Evolutionary conservation across 495 filamentous ascomycete genomes (phyloP).

Genomic region (Hypoxylon perforatum): DNA sequence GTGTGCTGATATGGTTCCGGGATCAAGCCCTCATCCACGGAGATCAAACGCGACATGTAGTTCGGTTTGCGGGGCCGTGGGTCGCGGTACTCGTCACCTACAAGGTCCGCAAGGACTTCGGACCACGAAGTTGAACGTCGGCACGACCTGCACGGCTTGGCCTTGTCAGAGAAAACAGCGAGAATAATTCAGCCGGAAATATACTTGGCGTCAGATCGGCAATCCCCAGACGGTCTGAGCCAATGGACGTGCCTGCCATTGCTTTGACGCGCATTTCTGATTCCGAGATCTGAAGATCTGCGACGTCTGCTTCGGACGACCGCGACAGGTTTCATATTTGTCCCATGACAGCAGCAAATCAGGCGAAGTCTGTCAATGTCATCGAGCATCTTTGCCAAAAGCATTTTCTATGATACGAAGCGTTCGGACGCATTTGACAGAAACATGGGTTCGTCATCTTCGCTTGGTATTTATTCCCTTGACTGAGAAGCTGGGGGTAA

Average conservation of each 20-base stretch:
- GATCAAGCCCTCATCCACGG: conserved; percentile 12
- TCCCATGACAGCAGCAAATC: conserved; percentile 8
- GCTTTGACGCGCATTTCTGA: conserved; percentile 2
- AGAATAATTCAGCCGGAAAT: conserved; percentile 6
- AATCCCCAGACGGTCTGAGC: conserved; percentile 29
- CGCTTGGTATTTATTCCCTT: no score
- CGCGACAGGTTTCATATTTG: conserved; percentile 32
- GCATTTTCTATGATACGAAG: no score
- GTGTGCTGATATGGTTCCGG: conserved; percentile 12
- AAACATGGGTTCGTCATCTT: no score
- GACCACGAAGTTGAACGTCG: conserved; percentile 2
- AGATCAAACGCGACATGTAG: conserved; percentile 29
- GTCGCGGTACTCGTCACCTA: neutral
- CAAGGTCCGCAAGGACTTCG: no score
- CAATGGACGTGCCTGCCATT: conserved; percentile 15
- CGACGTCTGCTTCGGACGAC: conserved; percentile 27
- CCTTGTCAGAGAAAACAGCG: neutral
- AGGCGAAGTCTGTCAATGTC: conserved; percentile 7
- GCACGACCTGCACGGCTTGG: conserved; percentile 20
- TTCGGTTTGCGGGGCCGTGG: conserved; percentile 4
- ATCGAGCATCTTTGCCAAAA: conserved; percentile 14
- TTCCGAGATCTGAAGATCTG: conserved; percentile 34
- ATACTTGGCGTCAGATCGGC: conserved; percentile 36
- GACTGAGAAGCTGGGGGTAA: no score
- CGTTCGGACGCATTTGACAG: no score